Conservation (phyloP, 192 early-diverging fungal species). For the Spizellomyces sp. region DNA sequence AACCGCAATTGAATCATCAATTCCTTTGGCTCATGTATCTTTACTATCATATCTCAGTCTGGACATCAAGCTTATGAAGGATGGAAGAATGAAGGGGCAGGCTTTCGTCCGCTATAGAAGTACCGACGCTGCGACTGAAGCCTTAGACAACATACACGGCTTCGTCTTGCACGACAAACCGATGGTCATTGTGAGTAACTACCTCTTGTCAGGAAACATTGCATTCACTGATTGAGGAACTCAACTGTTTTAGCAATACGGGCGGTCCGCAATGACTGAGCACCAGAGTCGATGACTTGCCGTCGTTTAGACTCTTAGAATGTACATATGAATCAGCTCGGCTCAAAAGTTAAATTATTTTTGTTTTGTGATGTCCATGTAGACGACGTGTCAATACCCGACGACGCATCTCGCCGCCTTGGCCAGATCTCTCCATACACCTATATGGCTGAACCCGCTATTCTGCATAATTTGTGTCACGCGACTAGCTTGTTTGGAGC, state of each 20-base stretch:
- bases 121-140: constrained; percentile 28
- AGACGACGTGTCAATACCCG: neutral
- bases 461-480: constrained; percentile 49
- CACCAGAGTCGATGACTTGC: no score
- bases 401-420: constrained; percentile 66
- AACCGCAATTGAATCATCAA: no score
- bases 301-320: no score
- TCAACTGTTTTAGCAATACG: neutral
- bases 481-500: constrained; percentile 65
- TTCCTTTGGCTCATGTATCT: constrained; percentile 1
- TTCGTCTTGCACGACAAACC: constrained; percentile 47
- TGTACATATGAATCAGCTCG: no score
- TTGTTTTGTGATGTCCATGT: neutral
- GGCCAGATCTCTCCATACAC: constrained; percentile 81
- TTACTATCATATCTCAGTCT: constrained; percentile 5
- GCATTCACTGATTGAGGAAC: neutral
- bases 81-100: constrained; percentile 47
- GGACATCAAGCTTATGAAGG: constrained; percentile 44
- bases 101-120: constrained; percentile 48
- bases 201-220: neutral
- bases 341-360: no score
- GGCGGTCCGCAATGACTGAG: neutral
- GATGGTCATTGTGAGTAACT: constrained; percentile 39
- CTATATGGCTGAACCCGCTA: constrained; percentile 56
- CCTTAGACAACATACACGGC: constrained; percentile 39